Evolutionary conservation across 2,329 filamentous ascomycete genomes (phyloP), one percentile per base, ranked within the genome.

Genomic region (Ophiostoma himal-ulmi): DNA sequence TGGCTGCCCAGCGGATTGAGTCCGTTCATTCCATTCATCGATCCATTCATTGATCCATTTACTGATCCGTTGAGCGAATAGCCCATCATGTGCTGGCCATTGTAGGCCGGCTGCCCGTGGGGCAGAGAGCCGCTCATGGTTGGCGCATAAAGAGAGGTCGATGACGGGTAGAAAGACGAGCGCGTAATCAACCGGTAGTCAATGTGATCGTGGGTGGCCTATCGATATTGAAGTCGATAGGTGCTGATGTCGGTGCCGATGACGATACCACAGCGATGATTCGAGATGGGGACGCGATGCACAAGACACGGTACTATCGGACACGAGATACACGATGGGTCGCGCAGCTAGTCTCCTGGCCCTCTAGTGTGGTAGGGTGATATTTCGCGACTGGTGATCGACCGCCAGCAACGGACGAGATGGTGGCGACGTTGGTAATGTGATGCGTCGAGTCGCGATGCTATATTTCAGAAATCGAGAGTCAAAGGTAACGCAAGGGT

Each of bases 81-180:
- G 41, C 69, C 65, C 72, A 73, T 70, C 70, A 72, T 75, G 73
- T 75, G 77, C 74, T 81, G 80, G 76, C 77, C 79, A 73, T 78
- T 76, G 75, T 77, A 82, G 73, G 76, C 76, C 77, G 79, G 71
- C 71, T 73, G 79, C 75, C 79, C 79, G 73, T 79, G 76, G 75
- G 80, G 80, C 78, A 80, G 77, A 73, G 77, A 77, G 76, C 77
- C 78, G 74, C 77, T 77, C 76, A 77, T 79, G 75, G 76, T 80
- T 78, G 82, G 80, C 74, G 75, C 78, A 76, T 75, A 71, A 65
- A 72, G 70, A 69, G 71, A 65, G 60, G 44, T 11, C 26, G 64
- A 67, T 34, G 64, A 48, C 52, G 37, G 26, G 64, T 22, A n/a
- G 34, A 54, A 34, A 57, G n/a, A 8, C 52, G 8, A 11, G 52